phyloP scores from a whole-genome alignment of 768 basidiomycete genomes.

The Chlorophyllum brunneum region DNA sequence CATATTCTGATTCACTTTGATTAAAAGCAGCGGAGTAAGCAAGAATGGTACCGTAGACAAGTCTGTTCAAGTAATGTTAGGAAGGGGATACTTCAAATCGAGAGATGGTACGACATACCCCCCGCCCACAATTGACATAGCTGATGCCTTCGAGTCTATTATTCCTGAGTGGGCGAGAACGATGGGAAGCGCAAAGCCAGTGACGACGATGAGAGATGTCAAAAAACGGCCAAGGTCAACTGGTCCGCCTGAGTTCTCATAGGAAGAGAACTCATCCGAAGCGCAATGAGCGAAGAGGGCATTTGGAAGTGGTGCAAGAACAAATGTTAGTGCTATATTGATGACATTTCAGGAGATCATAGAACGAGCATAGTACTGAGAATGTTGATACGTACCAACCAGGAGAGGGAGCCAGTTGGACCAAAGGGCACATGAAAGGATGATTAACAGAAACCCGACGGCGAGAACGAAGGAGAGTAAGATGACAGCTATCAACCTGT shows the following conservation, averaged over 20 bases:
- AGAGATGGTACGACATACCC: slow-evolving; percentile 47
- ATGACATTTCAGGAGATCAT: neutral
- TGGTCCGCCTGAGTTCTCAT: slow-evolving; percentile 57
- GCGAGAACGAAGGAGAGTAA: slow-evolving; percentile 96
- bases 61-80: slow-evolving; percentile 30
- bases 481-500: slow-evolving; percentile 72
- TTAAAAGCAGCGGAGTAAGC: slow-evolving; percentile 83
- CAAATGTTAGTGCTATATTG: slow-evolving; percentile 80
- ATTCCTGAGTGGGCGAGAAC: slow-evolving; percentile 90
- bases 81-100: neutral
- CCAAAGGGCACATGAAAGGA: slow-evolving; percentile 95
- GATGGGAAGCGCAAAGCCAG: slow-evolving; percentile 90
- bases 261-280: slow-evolving; percentile 81
- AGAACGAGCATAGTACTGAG: neutral
- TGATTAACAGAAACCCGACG: slow-evolving; percentile 95
- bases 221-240: slow-evolving; percentile 94
- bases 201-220: slow-evolving; percentile 85
- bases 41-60: slow-evolving; percentile 89
- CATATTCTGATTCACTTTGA: slow-evolving; percentile 80
- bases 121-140: slow-evolving; percentile 95
- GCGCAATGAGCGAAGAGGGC: slow-evolving; percentile 92
- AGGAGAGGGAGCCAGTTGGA: slow-evolving; percentile 95
- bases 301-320: slow-evolving; percentile 94
- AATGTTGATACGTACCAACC: slow-evolving; percentile 66
- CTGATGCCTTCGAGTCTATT: slow-evolving; percentile 79